These are phyloP conservation scores for Blastocystis sp. DNA, from an alignment of 352 stramenopile species.

Conservation along the genomic window DNA sequence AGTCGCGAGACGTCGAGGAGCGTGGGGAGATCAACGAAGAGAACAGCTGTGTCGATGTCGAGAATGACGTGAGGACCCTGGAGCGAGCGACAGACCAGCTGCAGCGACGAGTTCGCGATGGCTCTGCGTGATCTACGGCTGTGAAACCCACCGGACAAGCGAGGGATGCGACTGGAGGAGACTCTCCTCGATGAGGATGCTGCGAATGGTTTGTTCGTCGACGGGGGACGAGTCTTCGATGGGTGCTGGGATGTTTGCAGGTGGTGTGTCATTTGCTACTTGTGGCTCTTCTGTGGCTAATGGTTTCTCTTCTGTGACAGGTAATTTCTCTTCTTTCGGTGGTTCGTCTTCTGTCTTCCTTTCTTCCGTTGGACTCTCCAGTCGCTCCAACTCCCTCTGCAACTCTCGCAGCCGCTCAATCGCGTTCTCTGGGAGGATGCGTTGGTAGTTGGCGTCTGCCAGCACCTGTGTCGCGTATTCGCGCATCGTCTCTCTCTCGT, in stretches of 20 bases:
- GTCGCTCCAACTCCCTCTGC: too few relatives aligned
- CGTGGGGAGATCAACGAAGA: background rate
- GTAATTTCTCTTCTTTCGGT: too few relatives aligned
- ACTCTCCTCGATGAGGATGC: background rate
- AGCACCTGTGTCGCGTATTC: background rate
- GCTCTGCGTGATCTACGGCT: background rate
- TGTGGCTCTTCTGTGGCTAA: background rate
- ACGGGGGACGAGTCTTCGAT: background rate
- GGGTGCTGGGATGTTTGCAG: background rate
- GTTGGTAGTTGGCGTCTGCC: background rate
- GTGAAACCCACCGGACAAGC: background rate
- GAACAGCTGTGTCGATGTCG: background rate
- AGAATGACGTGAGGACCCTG: background rate
- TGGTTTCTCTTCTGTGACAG: background rate
- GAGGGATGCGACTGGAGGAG: background rate
- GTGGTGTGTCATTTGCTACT: background rate
- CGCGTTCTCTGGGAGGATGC: background rate
- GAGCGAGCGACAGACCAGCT: background rate
- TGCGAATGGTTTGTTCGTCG: background rate
- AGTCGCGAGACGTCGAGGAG: background rate
- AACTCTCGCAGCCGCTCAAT: too few relatives aligned
- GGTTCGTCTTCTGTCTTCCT: background rate
- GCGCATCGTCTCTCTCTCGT: background rate
- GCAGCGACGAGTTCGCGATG: background rate
- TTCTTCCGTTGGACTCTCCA: background rate